These are phyloP conservation scores for Neurospora tetraspora DNA, from an alignment of 495 filamentous ascomycete species.

Conservation along the genomic window DNA sequence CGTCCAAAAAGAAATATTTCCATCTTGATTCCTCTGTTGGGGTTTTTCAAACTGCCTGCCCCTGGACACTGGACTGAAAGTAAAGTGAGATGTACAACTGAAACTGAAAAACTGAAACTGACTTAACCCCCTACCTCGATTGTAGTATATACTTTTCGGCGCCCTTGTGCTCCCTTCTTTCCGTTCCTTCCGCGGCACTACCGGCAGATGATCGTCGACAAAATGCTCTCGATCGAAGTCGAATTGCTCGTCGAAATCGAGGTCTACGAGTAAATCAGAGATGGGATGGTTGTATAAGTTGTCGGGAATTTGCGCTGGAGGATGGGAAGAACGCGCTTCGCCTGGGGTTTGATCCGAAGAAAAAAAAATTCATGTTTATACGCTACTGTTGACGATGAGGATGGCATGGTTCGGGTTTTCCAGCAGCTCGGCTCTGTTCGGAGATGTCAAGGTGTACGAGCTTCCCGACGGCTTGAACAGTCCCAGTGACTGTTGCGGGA, in stretches of 20 bases:
- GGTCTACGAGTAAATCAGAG: neutral
- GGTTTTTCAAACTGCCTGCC: too few relatives aligned
- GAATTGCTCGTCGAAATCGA: neutral
- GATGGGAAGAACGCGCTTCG: too few relatives aligned
- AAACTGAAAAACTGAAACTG: too few relatives aligned
- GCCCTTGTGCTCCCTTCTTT: too few relatives aligned
- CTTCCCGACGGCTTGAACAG: slow-evolving; percentile 47
- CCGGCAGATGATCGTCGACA: neutral
- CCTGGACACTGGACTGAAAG: too few relatives aligned
- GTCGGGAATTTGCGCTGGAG: too few relatives aligned
- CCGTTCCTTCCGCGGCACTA: neutral
- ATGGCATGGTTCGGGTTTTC: slow-evolving; percentile 16
- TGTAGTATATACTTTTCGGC: too few relatives aligned
- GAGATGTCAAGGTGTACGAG: slow-evolving; percentile 51
- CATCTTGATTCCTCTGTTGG: too few relatives aligned
- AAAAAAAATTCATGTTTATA: neutral
- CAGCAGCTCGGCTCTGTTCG: slow-evolving; percentile 42
- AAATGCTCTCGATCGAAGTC: neutral
- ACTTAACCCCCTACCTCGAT: too few relatives aligned
- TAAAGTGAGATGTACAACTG: too few relatives aligned
- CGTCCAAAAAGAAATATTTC: too few relatives aligned
- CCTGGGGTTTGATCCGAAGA: too few relatives aligned
- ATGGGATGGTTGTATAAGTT: neutral
- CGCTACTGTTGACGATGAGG: neutral
- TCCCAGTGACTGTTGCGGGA: slow-evolving; percentile 21